A percentile compares a stretch with the other conserved stretches of the same genome.
phyloP scores from a whole-genome alignment of 768 basidiomycete species.

The Mycena vulgaris region DNA sequence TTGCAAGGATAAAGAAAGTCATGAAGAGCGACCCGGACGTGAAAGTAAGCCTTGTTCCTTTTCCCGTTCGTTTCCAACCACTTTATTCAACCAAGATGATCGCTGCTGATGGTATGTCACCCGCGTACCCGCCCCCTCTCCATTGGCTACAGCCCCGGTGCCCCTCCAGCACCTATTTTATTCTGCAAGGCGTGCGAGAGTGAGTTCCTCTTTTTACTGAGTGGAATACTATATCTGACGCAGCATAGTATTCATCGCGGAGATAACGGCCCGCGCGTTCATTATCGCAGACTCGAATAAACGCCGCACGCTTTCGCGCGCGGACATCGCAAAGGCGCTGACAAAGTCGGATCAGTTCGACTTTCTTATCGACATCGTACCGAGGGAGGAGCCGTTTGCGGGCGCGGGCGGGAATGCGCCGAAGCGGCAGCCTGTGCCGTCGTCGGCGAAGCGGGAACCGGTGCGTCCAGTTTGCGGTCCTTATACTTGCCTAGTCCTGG shows the following conservation, averaged over 20 bases:
- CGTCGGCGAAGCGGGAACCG: conserved; percentile 31
- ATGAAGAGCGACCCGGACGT: conserved; percentile 99
- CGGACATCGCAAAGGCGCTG: conserved; percentile 94
- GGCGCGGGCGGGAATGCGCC: neutral
- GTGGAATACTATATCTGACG: neutral
- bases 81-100: conserved; percentile 81
- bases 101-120: conserved; percentile 86
- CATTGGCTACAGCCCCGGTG: conserved; percentile 32
- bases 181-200: conserved; percentile 99
- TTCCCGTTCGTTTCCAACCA: conserved; percentile 9
- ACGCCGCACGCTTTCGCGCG: conserved; percentile 93
- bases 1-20: conserved; percentile 98
- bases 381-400: conserved; percentile 76
- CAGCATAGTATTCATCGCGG: conserved; percentile 91
- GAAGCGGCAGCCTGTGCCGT: conserved; percentile 11
- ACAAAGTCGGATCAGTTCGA: conserved; percentile 97
- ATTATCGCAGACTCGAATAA: conserved; percentile 96
- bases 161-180: conserved; percentile 83
- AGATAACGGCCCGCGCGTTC: conserved; percentile 96
- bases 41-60: conserved; percentile 71
- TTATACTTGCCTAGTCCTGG: neutral
- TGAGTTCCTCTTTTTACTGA: conserved; percentile 58
- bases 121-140: conserved; percentile 35
- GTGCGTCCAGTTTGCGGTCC: conserved; percentile 22
- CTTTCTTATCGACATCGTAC: conserved; percentile 97